Evolutionary conservation across 2,329 filamentous ascomycete species (phyloP), one percentile per base, ranked within the genome.

Genomic region (Ascochyta rabiei): DNA sequence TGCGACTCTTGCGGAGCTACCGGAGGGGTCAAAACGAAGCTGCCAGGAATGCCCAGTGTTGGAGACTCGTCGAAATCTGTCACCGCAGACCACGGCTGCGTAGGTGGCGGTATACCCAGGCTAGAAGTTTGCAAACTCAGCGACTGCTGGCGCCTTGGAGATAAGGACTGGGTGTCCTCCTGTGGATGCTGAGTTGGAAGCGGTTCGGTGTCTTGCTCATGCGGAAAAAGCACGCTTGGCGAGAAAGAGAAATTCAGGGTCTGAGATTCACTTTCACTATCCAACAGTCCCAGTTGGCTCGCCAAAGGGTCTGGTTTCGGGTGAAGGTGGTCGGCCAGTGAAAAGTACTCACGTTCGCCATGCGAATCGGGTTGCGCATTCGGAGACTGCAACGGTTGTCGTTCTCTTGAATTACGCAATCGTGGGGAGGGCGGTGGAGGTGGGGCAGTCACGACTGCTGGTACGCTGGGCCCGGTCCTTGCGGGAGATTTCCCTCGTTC

Each of bases 1-100:
- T 33, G 52, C 10, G 37, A 46, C 16, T 45, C 31, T 4, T n/a
- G n/a, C 8, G 61, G 48, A 19, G 57, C 47, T 19, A 48, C 40
- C 15, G 71, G 72, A 9, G 71, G 72, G 3, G 72, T 74, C 42
- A 67, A 62, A 45, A 48, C 84, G 81, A 68, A 89, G 86, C 64
- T 82, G 9, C 87, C 86, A 4, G 87, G 87, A 56, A 89, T 82
- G 6, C 85, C 87, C 15, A 91, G 75, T 2, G 85, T 85, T 8
- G 88, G 88, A 24, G 88, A 89, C 64, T 89, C 87, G 50, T 80
- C 78, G 42, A 80, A 78, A 40, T 77, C 75, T 2, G 77, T 80
- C 13, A 68, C 64, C 16, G 72, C 72, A 23, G 76, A 77, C 43
- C 62, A 40, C 3, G 70, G 62, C 28, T 70, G 71, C 16, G 62